These are phyloP conservation scores for Yarrowia sp. DNA, from an alignment of 805 yeast genomes.

Conservation along the genomic window DNA sequence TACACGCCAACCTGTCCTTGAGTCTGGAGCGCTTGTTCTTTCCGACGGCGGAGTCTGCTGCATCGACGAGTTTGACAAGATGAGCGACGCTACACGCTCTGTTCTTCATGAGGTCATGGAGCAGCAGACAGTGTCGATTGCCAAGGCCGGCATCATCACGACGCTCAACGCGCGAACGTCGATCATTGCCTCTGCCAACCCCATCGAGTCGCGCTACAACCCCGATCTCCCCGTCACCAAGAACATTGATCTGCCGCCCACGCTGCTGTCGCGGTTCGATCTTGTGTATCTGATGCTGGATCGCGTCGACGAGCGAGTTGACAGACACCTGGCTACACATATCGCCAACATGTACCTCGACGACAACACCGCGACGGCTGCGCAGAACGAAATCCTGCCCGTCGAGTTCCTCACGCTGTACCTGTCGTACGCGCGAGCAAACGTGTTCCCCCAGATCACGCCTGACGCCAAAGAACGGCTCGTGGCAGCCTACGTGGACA, in stretches of 20 bases:
- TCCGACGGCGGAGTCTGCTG: constrained; percentile 99
- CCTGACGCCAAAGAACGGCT: constrained; percentile 78
- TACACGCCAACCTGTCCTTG: constrained; percentile 88
- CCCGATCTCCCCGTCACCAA: constrained; percentile 93
- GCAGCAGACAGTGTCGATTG: constrained; percentile 96
- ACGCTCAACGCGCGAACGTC: constrained; percentile 96
- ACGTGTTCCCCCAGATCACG: constrained; percentile 74
- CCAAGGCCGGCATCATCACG: constrained; percentile 97
- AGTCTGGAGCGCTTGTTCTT: constrained; percentile 91
- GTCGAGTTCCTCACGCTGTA: constrained; percentile 84
- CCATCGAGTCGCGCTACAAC: constrained; percentile 91
- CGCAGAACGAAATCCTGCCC: constrained; percentile 68
- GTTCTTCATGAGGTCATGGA: constrained; percentile 99
- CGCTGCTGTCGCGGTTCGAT: constrained; percentile 90
- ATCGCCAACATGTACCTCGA: constrained; percentile 89
- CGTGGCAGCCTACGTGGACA: constrained; percentile 83
- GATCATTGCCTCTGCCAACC: constrained; percentile 93
- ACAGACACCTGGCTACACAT: constrained; percentile 84
- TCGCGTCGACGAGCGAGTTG: constrained; percentile 82
- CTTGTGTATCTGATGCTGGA: constrained; percentile 89
- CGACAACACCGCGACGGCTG: constrained; percentile 73
- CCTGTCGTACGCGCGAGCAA: constrained; percentile 91
- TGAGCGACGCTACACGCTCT: constrained; percentile 91
- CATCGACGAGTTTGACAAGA: constrained; percentile 97
- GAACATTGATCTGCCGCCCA: constrained; percentile 96